Base-by-base conservation (phyloP, 2,329 filamentous ascomycete genomes). In the Pleochaeta shiraiana region DNA sequence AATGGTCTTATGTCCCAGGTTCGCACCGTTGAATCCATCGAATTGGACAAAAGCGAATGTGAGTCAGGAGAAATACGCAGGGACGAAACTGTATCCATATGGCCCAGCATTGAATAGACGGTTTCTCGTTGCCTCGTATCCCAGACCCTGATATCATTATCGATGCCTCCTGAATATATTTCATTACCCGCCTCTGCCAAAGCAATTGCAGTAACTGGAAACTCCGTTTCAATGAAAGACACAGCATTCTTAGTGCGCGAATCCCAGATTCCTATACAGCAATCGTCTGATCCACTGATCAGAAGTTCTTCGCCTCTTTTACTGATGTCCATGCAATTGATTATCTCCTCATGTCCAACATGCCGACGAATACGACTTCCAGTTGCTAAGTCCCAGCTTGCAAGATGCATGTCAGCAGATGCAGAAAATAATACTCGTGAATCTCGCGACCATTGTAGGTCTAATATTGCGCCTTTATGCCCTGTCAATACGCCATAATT, bases 1-100 rank as follows among this genome's bases (percentile, higher is more conserved):
- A 97, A 98, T 0, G 93, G 92, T 69, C 92, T 82, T 63, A 98
- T 88, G 73, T 98, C 92, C 93, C 93, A 98, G 21, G 91, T 96
- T 70, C 88, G 83, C 43, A 91, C 93, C 0, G 92, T 95, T 24
- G 88, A 90, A 74, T 98, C 93, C 79, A 96, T 93, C 7, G 90
- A 86, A 71, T 95, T 93, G 1, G 92, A 97, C 3, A 96, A 78
- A 2, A 98, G 80, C 0, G 87, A 87, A 74, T 96, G 91, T 45
- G 88, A 88, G 73, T 98, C 92, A 0, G 93, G 92, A 1, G 92
- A 96, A n/a, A 97, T 83, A 64, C 87, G 81, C 59, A 98, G 79
- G 14, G 90, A 95, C 2, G 91, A 95, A 67, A 98, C 80, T 0
- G 92, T 97, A 73, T 98, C 93, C 64, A 84, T 86, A 74, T 98